Evolutionary conservation across 768 basidiomycete species (phyloP), one percentile per base, ranked within the genome.

Genomic region (Mycena albidolilacea): DNA sequence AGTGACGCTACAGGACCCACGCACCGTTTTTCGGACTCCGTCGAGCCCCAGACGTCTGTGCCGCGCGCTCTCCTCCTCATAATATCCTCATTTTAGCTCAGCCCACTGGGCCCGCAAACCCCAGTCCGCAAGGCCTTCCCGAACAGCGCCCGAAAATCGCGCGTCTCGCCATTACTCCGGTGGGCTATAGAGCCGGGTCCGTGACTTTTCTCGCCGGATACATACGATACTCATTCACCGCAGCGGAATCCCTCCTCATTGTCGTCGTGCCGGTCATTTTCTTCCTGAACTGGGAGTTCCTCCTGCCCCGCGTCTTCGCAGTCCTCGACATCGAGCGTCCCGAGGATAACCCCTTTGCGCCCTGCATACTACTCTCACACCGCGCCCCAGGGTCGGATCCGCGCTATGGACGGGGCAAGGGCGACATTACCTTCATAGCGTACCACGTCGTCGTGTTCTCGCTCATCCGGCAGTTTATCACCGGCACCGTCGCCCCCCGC

Each of bases 361-460:
- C 87, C 11, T 76, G 96, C 48, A 85, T 98, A 75, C 88, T 93
- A 76, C 86, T 97, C 67, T 92, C 94, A 15, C 85, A 95, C 76
- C 88, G 77, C n/a, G 70, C 93, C 8, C 87, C 90, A 0, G 79
- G 86, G 1, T 81, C 83, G 7, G 86, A 91, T 73, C 87, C 88
- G 0, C 88, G 88, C 35, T 95, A 94, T 77, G 84, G 83, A 44
- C 97, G 95, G 82, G 89, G 89, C 11, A 92, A 86, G 74, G 81
- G 89, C 70, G 97, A 99, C 79, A 69, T 96, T 10, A 78, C 87
- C n/a, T 99, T 99, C 83, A 77, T 98, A 58, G 86, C 87, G 2
- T 97, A 94, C 82, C 85, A 97, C 79, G 86, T 98, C 81, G 84
- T 98, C 59, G 90, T 97, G 77, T 98, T 93, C 84, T 97, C 95